Conservation (phyloP, 2,329 filamentous ascomycete species). For the Hymenoscyphus fructigenus region DNA sequence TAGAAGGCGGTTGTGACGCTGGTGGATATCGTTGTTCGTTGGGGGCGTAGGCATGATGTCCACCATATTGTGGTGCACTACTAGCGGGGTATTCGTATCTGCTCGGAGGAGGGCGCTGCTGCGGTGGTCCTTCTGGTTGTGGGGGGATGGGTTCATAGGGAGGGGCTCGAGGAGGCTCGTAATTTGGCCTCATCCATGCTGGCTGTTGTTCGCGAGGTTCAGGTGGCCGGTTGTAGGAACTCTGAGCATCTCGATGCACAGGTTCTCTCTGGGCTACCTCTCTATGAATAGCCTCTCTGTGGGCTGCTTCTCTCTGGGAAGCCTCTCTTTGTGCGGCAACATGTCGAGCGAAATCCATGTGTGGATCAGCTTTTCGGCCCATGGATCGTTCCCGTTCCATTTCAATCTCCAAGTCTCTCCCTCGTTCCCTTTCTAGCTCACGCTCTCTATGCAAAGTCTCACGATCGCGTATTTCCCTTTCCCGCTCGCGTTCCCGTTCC, state of each 20-base stretch:
- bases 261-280: not conserved
- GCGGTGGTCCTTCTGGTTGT: conserved; percentile 17
- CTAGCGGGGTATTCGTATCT: conserved; percentile 32
- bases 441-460: conserved; percentile 31
- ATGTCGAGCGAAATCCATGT: conserved; percentile 31
- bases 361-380: conserved; percentile 28
- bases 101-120: conserved; percentile 19
- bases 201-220: conserved; percentile 31
- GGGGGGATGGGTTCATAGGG: conserved; percentile 21
- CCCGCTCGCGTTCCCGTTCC: conserved; percentile 18
- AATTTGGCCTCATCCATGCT: conserved; percentile 32
- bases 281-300: not conserved
- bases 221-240: conserved; percentile 27
- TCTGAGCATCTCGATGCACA: conserved; percentile 26
- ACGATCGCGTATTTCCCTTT: conserved; percentile 25
- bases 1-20: conserved; percentile 36
- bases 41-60: conserved; percentile 29
- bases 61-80: conserved; percentile 29
- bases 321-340: conserved; percentile 27
- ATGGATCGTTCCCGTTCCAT: conserved; percentile 19
- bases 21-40: conserved; percentile 36
- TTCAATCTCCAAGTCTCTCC: conserved; percentile 27
- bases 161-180: conserved; percentile 26
- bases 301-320: not conserved
- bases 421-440: conserved; percentile 23